A percentile compares a stretch with the other conserved stretches of the same genome.
Evolutionary conservation across 2,329 filamentous ascomycete genomes (phyloP).

Genomic region (Scedosporium apiospermum): DNA sequence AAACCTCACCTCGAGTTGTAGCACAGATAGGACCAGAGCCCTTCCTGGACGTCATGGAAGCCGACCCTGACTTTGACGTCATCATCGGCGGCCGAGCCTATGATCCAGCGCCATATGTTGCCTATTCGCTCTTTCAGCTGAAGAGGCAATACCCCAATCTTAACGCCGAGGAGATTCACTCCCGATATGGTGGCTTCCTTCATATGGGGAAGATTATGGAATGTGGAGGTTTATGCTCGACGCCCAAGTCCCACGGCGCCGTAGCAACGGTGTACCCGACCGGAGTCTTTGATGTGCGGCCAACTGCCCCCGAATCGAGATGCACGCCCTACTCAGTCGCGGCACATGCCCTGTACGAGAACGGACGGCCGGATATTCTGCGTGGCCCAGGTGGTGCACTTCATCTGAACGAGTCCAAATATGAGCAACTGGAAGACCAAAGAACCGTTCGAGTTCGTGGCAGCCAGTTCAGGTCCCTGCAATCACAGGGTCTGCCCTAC

Average conservation of each 20-base stretch:
- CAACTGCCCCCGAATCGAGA: constrained; percentile 23
- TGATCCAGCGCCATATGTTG: constrained; percentile 29
- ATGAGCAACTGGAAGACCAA: not conserved
- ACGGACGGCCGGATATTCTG: constrained; percentile 39
- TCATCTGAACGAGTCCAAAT: constrained; percentile 23
- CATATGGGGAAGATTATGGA: constrained; percentile 49
- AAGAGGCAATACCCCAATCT: constrained; percentile 1
- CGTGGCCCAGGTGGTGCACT: constrained; percentile 39
- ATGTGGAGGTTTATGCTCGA: constrained; percentile 37
- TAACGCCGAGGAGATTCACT: not conserved
- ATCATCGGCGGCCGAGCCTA: constrained; percentile 37
- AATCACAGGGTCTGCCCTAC: not conserved
- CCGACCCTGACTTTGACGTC: constrained; percentile 31
- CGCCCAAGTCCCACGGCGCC: constrained; percentile 33
- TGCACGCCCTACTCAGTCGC: constrained; percentile 41
- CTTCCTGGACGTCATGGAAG: constrained; percentile 29
- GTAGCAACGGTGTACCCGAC: constrained; percentile 28
- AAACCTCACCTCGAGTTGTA: constrained; percentile 25
- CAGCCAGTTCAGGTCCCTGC: not conserved
- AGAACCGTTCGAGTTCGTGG: not conserved
- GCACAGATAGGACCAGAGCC: constrained; percentile 38
- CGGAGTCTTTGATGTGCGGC: constrained; percentile 36
- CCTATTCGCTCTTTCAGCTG: constrained; percentile 17
- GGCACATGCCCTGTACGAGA: constrained; percentile 46
- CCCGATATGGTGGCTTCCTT: constrained; percentile 23